Base-by-base conservation (phyloP, 257 asterid species). In the Petunia axillaris region DNA sequence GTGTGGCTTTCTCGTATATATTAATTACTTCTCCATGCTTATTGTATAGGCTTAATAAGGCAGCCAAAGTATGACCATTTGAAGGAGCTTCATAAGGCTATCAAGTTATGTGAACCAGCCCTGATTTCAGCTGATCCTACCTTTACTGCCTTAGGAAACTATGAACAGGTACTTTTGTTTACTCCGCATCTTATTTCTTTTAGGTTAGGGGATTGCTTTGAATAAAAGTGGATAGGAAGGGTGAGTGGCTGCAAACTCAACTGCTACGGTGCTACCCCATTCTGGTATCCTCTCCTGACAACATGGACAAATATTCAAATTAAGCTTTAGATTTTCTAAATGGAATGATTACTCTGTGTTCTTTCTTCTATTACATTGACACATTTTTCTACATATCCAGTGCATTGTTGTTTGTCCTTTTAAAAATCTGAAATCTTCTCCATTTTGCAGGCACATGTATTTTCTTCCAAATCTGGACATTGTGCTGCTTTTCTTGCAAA, bases 401-500 rank as follows among this genome's bases (percentile, higher is more conserved):
- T 48, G 37, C 77, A 48, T 50, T 6, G 35, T 50, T 50, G 13
- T 48, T 68, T 48, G 43, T 16, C 77, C 60, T 71, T 71, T 2
- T 11, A 50, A 73, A 71, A 73, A 35, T 73, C 77, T 73, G 58
- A 50, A 50, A 50, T 73, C 62, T 54, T 79, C 82, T 79, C 70
- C 64, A 53, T 63, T 85, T 86, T 85, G 44, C 87, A 95, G 99
- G 98, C 97, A 65, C 84, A 88, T 65, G 87, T 92, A 46, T 95
- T 82, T 83, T 79, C 87, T 79, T 84, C 94, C n/a, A 87, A 83
- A 70, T 85, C 97, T 2, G 97, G 98, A 77, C 90, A 83, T 0
- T 95, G 99, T 81, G 96, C 93, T 6, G 98, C 99, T 68, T 95
- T 95, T 85, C 88, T 95, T 74, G 83, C 97, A 55, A 95, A 95